A percentile compares a stretch with the other conserved stretches of the same genome.
Conservation (phyloP, 2,329 filamentous ascomycete genomes). For the Nothophaeocryptopus gaeumannii region DNA sequence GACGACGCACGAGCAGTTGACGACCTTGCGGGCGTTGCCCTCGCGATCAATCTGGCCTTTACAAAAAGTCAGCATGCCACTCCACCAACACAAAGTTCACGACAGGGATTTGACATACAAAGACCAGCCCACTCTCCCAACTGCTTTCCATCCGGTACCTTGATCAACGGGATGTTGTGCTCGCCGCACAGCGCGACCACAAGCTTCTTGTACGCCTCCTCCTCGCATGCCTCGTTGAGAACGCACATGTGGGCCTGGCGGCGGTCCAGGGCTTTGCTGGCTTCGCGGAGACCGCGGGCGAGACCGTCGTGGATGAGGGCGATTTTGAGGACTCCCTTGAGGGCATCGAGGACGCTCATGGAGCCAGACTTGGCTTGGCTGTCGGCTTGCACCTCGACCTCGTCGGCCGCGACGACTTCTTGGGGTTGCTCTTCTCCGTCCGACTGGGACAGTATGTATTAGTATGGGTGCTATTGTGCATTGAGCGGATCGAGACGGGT, state of each 20-base stretch:
- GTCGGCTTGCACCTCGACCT: slow-evolving; percentile 95
- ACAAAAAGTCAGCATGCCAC: slow-evolving; percentile 14
- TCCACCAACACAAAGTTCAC: background rate
- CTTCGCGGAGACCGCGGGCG: slow-evolving; percentile 95
- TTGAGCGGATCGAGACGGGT: background rate
- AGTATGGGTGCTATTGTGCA: slow-evolving; percentile 8
- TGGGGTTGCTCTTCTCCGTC: slow-evolving; percentile 98
- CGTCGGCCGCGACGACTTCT: slow-evolving; percentile 70
- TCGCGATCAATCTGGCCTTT: slow-evolving; percentile 96
- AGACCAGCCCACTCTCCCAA: slow-evolving; percentile 99
- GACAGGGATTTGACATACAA: slow-evolving; percentile 67
- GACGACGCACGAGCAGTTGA: slow-evolving; percentile 99
- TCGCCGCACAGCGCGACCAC: slow-evolving; percentile 97
- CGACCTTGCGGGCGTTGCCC: slow-evolving; percentile 98
- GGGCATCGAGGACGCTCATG: slow-evolving; percentile 96
- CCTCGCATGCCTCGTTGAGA: slow-evolving; percentile 99
- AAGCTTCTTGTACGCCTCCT: slow-evolving; percentile 99
- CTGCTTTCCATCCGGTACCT: slow-evolving; percentile 99
- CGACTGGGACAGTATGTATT: slow-evolving; percentile 61
- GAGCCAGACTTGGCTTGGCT: slow-evolving; percentile 66
- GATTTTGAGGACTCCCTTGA: slow-evolving; percentile 98
- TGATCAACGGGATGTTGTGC: slow-evolving; percentile 99
- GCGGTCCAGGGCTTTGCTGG: slow-evolving; percentile 96
- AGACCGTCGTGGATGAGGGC: slow-evolving; percentile 99
- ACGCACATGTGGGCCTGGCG: slow-evolving; percentile 99